Percentiles rank a stretch among this genome's conserved stretches.
These are phyloP conservation scores for Ceratocystiopsis sp. DNA, from an alignment of 2,329 filamentous ascomycete species.

Conservation along the genomic window DNA sequence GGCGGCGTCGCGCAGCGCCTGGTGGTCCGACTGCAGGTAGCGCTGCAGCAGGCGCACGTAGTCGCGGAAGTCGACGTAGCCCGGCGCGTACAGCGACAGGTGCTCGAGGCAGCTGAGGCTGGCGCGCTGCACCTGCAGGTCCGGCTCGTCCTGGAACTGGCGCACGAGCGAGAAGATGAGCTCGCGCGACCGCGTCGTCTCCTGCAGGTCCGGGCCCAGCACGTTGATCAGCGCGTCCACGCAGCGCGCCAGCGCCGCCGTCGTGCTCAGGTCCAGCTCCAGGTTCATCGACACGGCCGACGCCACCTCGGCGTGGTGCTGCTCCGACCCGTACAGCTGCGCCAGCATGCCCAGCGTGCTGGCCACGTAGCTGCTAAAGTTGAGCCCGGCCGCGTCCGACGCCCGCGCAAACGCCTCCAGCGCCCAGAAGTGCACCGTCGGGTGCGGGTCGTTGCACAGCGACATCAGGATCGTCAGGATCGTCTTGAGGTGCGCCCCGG, in stretches of 20 bases:
- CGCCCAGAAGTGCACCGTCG: slow-evolving; percentile 91
- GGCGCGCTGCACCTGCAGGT: slow-evolving; percentile 53
- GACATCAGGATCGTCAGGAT: slow-evolving; percentile 98
- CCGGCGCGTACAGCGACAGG: slow-evolving; percentile 77
- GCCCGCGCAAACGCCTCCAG: slow-evolving; percentile 74
- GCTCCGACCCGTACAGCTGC: slow-evolving; percentile 81
- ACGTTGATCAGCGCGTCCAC: slow-evolving; percentile 96
- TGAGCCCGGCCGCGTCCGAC: slow-evolving; percentile 80
- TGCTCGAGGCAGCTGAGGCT: slow-evolving; percentile 78
- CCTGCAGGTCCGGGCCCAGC: slow-evolving; percentile 84
- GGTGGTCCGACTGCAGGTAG: slow-evolving; percentile 53
- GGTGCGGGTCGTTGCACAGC: slow-evolving; percentile 85
- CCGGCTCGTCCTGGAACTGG: slow-evolving; percentile 64
- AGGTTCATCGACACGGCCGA: slow-evolving; percentile 77
- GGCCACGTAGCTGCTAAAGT: slow-evolving; percentile 79
- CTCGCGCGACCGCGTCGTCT: slow-evolving; percentile 79
- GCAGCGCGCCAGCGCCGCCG: slow-evolving; percentile 68
- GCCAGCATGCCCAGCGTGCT: slow-evolving; percentile 87
- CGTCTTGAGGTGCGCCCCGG: slow-evolving; percentile 87
- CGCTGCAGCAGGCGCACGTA: slow-evolving; percentile 74
- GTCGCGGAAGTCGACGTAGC: slow-evolving; percentile 63
- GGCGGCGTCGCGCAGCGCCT: slow-evolving; percentile 59
- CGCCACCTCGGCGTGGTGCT: slow-evolving; percentile 70
- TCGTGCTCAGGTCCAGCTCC: slow-evolving; percentile 68
- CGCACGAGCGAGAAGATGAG: slow-evolving; percentile 74